phyloP scores from a whole-genome alignment of 1,139 yeast genomes.

The Sugiyamaella xylanicola region DNA sequence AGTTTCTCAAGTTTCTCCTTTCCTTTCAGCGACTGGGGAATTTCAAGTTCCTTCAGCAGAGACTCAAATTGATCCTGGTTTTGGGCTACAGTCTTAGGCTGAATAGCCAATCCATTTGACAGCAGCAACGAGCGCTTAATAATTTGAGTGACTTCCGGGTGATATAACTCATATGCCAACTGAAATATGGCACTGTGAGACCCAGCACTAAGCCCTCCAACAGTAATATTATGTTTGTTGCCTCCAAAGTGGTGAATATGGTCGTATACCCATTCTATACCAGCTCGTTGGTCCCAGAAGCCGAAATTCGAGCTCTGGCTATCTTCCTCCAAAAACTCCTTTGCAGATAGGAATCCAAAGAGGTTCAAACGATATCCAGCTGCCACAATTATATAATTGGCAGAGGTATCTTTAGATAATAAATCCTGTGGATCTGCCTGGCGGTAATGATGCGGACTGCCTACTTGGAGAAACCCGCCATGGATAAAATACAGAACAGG shows the following conservation, averaged over 20 bases:
- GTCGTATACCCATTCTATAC: constrained; percentile 41
- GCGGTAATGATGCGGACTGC: constrained; percentile 40
- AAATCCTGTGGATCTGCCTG: constrained; percentile 37
- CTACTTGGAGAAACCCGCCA: constrained; percentile 49
- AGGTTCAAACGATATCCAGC: constrained; percentile 47
- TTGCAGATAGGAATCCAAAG: constrained; percentile 45
- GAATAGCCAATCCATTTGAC: constrained; percentile 44
- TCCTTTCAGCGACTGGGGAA: constrained; percentile 22
- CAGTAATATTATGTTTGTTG: constrained; percentile 45
- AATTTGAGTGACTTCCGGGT: constrained; percentile 43
- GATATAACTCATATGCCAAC: constrained; percentile 45
- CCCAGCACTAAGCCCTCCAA: constrained; percentile 47
- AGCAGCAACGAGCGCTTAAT: constrained; percentile 44
- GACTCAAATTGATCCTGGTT: constrained; percentile 45
- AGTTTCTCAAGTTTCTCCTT: constrained; percentile 34
- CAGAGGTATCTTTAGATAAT: constrained; percentile 34
- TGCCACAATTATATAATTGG: constrained; percentile 45
- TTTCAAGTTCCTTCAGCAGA: constrained; percentile 33
- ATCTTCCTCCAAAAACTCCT: constrained; percentile 39
- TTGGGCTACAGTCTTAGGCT: constrained; percentile 45
- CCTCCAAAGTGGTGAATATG: constrained; percentile 44
- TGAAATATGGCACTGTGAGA: constrained; percentile 45
- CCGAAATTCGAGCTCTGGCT: constrained; percentile 44
- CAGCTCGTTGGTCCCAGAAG: constrained; percentile 47
- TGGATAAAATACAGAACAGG: constrained; percentile 48